Conservation (phyloP, 2,329 filamentous ascomycete genomes). For the Saccharata proteae region DNA sequence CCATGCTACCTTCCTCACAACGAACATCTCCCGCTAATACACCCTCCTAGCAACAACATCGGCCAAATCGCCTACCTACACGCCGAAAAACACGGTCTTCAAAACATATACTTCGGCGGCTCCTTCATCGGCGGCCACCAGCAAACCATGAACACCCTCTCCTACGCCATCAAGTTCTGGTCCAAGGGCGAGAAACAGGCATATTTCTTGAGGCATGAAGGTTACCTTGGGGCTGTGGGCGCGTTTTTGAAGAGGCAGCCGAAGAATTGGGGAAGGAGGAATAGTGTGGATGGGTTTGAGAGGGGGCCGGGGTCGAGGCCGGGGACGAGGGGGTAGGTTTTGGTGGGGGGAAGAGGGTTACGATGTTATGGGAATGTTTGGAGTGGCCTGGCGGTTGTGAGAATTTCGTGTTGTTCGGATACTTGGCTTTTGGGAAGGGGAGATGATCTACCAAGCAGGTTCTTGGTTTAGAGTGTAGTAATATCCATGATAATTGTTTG, state of each 20-base stretch:
- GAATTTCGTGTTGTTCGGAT: no score
- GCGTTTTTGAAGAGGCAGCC: slow-evolving; percentile 90
- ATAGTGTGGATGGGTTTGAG: slow-evolving; percentile 49
- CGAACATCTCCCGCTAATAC: slow-evolving; percentile 10
- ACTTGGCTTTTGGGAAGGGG: no score
- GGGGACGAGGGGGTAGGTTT: no score
- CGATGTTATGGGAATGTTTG: no score
- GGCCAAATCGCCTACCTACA: slow-evolving; percentile 97
- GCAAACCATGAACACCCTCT: slow-evolving; percentile 95
- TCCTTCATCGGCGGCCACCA: slow-evolving; percentile 93
- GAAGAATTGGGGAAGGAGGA: slow-evolving; percentile 76
- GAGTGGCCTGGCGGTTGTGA: no score
- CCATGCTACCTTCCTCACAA: slow-evolving; percentile 4
- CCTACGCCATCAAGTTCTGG: slow-evolving; percentile 97
- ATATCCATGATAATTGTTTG: no score
- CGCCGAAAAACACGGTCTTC: slow-evolving; percentile 81
- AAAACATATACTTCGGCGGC: slow-evolving; percentile 93
- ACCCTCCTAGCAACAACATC: slow-evolving; percentile 68
- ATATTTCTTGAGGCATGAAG: slow-evolving; percentile 91
- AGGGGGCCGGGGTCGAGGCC: not conserved
- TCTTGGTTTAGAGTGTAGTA: no score
- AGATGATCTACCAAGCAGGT: no score
- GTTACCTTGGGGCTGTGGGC: slow-evolving; percentile 86
- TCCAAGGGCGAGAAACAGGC: slow-evolving; percentile 87
- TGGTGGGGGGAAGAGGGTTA: no score